These are phyloP conservation scores for Penicillium taxi DNA, from an alignment of 495 filamentous ascomycete species.

Conservation along the genomic window DNA sequence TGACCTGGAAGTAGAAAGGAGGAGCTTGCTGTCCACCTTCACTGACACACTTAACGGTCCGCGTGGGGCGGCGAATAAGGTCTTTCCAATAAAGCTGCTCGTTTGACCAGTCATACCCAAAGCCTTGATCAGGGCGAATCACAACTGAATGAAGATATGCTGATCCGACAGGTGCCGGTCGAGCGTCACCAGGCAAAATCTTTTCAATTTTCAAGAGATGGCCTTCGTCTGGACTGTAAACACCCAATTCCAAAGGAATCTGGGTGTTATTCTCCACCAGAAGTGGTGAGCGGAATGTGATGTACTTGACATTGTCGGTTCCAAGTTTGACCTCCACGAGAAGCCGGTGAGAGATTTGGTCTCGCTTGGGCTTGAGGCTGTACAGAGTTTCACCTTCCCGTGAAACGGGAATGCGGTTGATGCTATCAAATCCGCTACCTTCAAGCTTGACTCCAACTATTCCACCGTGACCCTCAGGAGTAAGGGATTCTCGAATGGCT, in stretches of 20 bases:
- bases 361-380: constrained; percentile 73
- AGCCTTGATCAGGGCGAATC: constrained; percentile 91
- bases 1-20: constrained; percentile 94
- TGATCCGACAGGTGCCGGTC: constrained; percentile 87
- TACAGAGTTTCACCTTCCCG: constrained; percentile 91
- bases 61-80: constrained; percentile 70
- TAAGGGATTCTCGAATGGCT: constrained; percentile 83
- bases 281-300: constrained; percentile 92
- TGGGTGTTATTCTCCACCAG: constrained; percentile 96
- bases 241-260: constrained; percentile 90
- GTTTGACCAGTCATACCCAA: constrained; percentile 90
- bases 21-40: constrained; percentile 68
- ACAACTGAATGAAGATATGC: constrained; percentile 84
- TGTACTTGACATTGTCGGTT: constrained; percentile 90
- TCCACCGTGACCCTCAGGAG: constrained; percentile 69
- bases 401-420: constrained; percentile 81
- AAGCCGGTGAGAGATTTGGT: constrained; percentile 76
- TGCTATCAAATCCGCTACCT: constrained; percentile 84
- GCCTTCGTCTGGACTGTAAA: constrained; percentile 81
- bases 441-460: constrained; percentile 78
- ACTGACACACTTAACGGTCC: constrained; percentile 76
- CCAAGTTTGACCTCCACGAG: constrained; percentile 89
- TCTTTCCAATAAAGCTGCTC: constrained; percentile 90
- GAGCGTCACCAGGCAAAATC: constrained; percentile 81
- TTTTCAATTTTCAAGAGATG: constrained; percentile 97